Evolutionary conservation across 768 basidiomycete genomes (phyloP), one percentile per base, ranked within the genome.

Genomic region (Tylopilus subfusipes): DNA sequence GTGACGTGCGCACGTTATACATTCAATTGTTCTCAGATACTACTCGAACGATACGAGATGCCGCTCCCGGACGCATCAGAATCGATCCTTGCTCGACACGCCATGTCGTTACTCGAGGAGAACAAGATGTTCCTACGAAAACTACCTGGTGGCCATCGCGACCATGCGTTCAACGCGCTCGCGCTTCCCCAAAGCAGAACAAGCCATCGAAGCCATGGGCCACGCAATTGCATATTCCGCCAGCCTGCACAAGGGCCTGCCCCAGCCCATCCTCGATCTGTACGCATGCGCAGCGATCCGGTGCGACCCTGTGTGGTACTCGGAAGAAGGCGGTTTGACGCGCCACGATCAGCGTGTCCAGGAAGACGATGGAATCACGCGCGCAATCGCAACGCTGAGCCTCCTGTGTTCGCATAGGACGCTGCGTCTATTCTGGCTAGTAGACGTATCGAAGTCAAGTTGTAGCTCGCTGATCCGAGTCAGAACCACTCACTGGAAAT

Each of bases 11-110:
- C 40, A 77, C 78, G 18, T 64, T 80, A 9, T 78, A 76, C 61
- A 86, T 81, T 56, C 77, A 84, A 55, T 58, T 82, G 64, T 77
- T 81, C 73, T 68, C 82, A 21, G 85, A 86, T 86, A 42, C 73
- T 88, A 14, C 78, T 81, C 36, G 70, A 73, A 16, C 79, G 82
- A 29, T 84, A 82, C 61, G 57, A 67, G 21, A 63, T 85, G 16
- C 82, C 84, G 21, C 72, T 76, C 34, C 64, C 81, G 4, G 68
- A 65, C n/a, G 39, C 69, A 47, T 68, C 69, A 1, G 75, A 80
- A 52, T 80, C 82, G 5, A 72, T 83, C 25, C 76, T 85, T 7
- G 80, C 82, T 1, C 73, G 66, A 1, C 84, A 86, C 56, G 75
- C 77, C 22, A 52, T 61, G 52, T 75, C 73, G 31, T 61, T 81